Conservation (phyloP, 306 rosid genomes). For the Pyrus pyrifolia region DNA sequence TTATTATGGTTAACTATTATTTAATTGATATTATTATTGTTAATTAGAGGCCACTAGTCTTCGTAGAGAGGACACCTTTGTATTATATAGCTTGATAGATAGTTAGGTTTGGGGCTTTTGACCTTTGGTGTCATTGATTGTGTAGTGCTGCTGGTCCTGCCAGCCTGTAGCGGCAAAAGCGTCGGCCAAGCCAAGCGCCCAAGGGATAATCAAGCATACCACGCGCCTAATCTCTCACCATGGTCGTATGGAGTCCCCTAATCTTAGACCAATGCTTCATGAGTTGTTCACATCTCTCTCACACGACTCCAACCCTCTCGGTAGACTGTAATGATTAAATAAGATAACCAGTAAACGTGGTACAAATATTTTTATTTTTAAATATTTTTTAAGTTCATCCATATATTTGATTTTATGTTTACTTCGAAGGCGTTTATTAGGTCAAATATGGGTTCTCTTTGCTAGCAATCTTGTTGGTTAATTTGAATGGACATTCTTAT, state of each 20-base stretch:
- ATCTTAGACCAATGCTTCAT: neutral
- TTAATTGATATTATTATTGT: neutral
- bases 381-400: neutral
- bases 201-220: constrained; percentile 15
- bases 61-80: constrained; percentile 18
- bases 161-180: constrained; percentile 16
- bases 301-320: neutral
- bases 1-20: neutral
- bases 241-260: neutral
- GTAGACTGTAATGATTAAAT: neutral
- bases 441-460: neutral
- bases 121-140: constrained; percentile 55
- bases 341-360: neutral
- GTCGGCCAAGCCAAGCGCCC: neutral
- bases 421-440: neutral
- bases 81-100: constrained; percentile 3
- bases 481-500: neutral
- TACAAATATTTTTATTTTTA: neutral
- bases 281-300: neutral
- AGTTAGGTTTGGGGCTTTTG: constrained; percentile 50
- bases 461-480: neutral
- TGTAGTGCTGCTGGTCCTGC: constrained; percentile 37
- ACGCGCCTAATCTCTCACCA: neutral
- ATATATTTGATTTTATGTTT: too few relatives aligned
- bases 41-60: constrained; percentile 9